Conservation (phyloP, 2,329 filamentous ascomycete genomes). For the Diaporthe longicolla region DNA sequence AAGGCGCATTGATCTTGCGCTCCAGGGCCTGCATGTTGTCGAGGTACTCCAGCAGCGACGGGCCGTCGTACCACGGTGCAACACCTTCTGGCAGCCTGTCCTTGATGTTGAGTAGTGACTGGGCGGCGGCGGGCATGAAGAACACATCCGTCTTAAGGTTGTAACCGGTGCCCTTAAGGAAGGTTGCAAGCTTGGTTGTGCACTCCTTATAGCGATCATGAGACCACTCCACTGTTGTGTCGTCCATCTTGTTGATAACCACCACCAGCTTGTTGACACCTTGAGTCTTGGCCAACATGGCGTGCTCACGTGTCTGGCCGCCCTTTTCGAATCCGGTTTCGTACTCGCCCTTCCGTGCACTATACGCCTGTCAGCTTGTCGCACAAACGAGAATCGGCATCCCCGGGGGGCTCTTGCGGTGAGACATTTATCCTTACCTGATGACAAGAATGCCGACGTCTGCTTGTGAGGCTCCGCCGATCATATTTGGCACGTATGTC, state of each 20-base stretch:
- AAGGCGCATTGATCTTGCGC: slow-evolving; percentile 94
- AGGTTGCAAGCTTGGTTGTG: slow-evolving; percentile 86
- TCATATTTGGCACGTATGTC: slow-evolving; percentile 98
- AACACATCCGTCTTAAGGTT: slow-evolving; percentile 93
- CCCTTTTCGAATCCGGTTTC: slow-evolving; percentile 98
- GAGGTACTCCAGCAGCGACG: slow-evolving; percentile 94
- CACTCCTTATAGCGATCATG: slow-evolving; percentile 95
- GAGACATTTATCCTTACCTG: slow-evolving; percentile 33
- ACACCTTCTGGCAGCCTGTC: slow-evolving; percentile 83
- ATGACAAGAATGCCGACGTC: slow-evolving; percentile 91
- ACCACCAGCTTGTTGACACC: slow-evolving; percentile 97
- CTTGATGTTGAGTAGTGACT: slow-evolving; percentile 89
- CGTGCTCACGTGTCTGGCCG: slow-evolving; percentile 97
- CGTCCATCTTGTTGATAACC: slow-evolving; percentile 99
- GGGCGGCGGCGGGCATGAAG: slow-evolving; percentile 97
- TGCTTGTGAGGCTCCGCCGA: slow-evolving; percentile 92
- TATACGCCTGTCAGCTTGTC: slow-evolving; percentile 67
- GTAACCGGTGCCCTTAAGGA: slow-evolving; percentile 93
- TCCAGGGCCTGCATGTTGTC: slow-evolving; percentile 93
- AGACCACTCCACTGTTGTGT: slow-evolving; percentile 95
- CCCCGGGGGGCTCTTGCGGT: neutral
- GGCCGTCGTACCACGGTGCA: slow-evolving; percentile 88
- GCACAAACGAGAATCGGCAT: too few relatives aligned
- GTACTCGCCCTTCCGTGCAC: slow-evolving; percentile 97
- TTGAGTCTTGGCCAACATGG: slow-evolving; percentile 97